Conservation (phyloP, 768 basidiomycete species). For the Kwoniella shandongensis region DNA sequence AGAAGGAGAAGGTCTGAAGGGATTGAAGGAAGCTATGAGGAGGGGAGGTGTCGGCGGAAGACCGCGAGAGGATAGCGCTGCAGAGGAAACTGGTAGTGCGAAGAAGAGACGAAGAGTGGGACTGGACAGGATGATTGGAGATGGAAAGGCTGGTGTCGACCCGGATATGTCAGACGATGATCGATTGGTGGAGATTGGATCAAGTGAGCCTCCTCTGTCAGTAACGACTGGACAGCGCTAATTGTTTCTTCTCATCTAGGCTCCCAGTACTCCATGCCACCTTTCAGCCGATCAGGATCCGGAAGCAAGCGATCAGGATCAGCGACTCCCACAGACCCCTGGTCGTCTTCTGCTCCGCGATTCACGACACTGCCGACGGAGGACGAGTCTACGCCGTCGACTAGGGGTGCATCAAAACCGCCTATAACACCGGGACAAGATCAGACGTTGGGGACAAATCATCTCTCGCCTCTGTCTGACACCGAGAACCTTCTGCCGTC, state of each 20-base stretch:
- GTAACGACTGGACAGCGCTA: not conserved
- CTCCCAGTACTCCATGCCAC: slow-evolving; percentile 6
- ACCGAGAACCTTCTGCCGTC: slow-evolving; percentile 15
- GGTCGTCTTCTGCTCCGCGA: slow-evolving; percentile 29
- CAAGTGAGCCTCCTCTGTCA: slow-evolving; percentile 14
- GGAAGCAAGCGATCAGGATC: slow-evolving; percentile 18
- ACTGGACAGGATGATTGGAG: slow-evolving; percentile 49
- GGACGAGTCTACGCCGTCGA: slow-evolving; percentile 25
- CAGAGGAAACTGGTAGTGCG: slow-evolving; percentile 12
- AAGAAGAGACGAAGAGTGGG: slow-evolving; percentile 45
- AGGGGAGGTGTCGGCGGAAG: slow-evolving; percentile 33
- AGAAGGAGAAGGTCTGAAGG: slow-evolving; percentile 45
- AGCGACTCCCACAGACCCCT: slow-evolving; percentile 11
- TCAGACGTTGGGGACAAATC: slow-evolving; percentile 13
- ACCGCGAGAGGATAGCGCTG: slow-evolving; percentile 21
- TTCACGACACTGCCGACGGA: slow-evolving; percentile 41
- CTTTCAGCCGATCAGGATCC: slow-evolving; percentile 2
- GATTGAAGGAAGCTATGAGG: slow-evolving; percentile 44
- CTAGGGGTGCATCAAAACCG: slow-evolving; percentile 17
- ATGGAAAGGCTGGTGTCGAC: slow-evolving; percentile 28
- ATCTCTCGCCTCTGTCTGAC: slow-evolving; percentile 28
- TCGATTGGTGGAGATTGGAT: slow-evolving; percentile 37
- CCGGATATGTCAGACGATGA: slow-evolving; percentile 22
- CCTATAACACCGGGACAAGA: slow-evolving; percentile 17
- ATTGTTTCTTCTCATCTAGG: not conserved